phyloP scores from a whole-genome alignment of 768 basidiomycete genomes.

The Auricularia cornea region DNA sequence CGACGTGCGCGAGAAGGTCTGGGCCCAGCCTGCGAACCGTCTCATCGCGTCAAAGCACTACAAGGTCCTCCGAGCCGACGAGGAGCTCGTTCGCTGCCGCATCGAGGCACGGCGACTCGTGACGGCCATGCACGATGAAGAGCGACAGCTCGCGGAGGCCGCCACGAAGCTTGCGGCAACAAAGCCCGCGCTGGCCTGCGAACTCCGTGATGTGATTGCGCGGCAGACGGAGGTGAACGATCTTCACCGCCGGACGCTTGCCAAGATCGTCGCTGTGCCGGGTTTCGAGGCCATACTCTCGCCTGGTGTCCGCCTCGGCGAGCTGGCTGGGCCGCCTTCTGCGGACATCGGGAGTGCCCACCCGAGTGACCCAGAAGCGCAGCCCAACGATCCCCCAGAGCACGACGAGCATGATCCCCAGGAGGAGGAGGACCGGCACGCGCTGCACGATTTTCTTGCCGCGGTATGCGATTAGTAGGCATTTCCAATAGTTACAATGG shows the following conservation, averaged over 20 bases:
- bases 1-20: slow-evolving; percentile 18
- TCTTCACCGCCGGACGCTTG: not conserved
- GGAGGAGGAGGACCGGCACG: no score
- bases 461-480: no score
- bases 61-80: slow-evolving; percentile 20
- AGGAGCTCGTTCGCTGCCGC: slow-evolving; percentile 24
- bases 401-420: no score
- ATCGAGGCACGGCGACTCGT: slow-evolving; percentile 24
- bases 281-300: no score
- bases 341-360: no score
- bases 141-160: not conserved
- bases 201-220: not conserved
- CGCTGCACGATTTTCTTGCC: no score
- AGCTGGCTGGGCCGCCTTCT: no score
- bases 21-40: slow-evolving; percentile 30
- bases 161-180: not conserved
- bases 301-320: no score
- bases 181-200: not conserved
- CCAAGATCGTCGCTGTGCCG: not conserved
- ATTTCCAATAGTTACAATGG: no score
- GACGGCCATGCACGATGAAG: slow-evolving; percentile 22
- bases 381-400: no score
- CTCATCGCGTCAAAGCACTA: slow-evolving; percentile 19
- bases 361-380: no score
- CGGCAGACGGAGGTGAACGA: not conserved